A percentile compares a stretch with the other conserved stretches of the same genome.
phyloP scores from a whole-genome alignment of 2,329 filamentous ascomycete genomes.

The Coniochaeta sp. region DNA sequence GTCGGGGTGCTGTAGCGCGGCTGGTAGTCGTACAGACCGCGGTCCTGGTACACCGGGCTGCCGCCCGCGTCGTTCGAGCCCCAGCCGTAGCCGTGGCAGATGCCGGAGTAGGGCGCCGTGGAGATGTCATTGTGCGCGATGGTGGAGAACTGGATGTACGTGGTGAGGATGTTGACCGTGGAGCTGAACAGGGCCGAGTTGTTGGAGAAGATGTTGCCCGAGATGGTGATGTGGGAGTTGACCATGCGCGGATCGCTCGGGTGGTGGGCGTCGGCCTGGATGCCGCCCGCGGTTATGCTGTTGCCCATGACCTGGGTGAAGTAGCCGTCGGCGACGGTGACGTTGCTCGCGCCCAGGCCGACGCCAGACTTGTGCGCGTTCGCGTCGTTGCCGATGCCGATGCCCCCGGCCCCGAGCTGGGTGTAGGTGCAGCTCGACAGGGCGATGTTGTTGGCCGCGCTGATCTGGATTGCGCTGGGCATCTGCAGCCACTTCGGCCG shows the following conservation, averaged over 20 bases:
- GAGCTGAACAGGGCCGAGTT: slow-evolving; percentile 6
- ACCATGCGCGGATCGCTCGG: slow-evolving; percentile 5
- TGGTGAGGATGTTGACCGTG: slow-evolving; percentile 6
- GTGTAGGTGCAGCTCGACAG: slow-evolving; percentile 5
- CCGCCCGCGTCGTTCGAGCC: slow-evolving; percentile 10
- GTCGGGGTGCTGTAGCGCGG: slow-evolving; percentile 8
- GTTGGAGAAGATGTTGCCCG: slow-evolving; percentile 9
- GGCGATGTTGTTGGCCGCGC: slow-evolving; percentile 7
- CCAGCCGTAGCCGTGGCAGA: slow-evolving; percentile 9
- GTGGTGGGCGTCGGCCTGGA: slow-evolving; percentile 9
- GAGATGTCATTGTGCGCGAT: slow-evolving; percentile 8
- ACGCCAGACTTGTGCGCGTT: slow-evolving; percentile 7
- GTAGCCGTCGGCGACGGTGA: slow-evolving; percentile 4
- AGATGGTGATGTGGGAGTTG: slow-evolving; percentile 7
- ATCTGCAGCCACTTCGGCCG: slow-evolving; percentile 9
- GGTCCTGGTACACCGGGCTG: slow-evolving; percentile 5
- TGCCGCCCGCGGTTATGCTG: slow-evolving; percentile 8
- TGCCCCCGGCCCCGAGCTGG: slow-evolving; percentile 7
- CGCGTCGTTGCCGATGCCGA: slow-evolving; percentile 9
- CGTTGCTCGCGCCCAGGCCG: slow-evolving; percentile 8
- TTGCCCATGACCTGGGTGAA: slow-evolving; percentile 10
- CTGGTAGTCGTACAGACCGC: slow-evolving; percentile 9
- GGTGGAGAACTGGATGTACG: slow-evolving; percentile 8
- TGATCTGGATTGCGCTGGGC: slow-evolving; percentile 7
- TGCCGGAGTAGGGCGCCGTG: slow-evolving; percentile 7